Conservation (phyloP, 2,329 filamentous ascomycete genomes). For the Colletotrichum chlorophyti region DNA sequence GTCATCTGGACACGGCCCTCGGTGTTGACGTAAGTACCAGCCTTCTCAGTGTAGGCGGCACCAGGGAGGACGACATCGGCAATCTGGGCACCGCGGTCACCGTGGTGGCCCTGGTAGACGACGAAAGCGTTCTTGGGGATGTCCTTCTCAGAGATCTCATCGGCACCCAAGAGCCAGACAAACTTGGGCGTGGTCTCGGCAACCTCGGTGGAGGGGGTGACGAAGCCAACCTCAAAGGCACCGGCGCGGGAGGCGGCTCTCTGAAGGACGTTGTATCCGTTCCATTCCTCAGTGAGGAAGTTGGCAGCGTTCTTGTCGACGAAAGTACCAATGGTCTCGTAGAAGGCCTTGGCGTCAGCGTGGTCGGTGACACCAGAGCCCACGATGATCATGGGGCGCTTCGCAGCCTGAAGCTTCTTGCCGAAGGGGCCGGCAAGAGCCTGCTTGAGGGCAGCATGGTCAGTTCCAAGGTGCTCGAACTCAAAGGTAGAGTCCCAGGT, state of each 20-base stretch:
- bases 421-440: slow-evolving; percentile 87
- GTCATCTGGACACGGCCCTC: slow-evolving; percentile 96
- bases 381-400: slow-evolving; percentile 96
- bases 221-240: slow-evolving; percentile 96
- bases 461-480: slow-evolving; percentile 86
- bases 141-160: slow-evolving; percentile 84
- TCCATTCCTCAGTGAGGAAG: slow-evolving; percentile 91
- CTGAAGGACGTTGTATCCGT: slow-evolving; percentile 97
- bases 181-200: slow-evolving; percentile 91
- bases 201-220: slow-evolving; percentile 80
- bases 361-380: slow-evolving; percentile 94
- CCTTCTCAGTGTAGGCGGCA: slow-evolving; percentile 96
- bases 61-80: slow-evolving; percentile 94
- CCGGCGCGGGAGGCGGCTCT: slow-evolving; percentile 89
- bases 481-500: slow-evolving; percentile 94
- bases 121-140: slow-evolving; percentile 97
- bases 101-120: slow-evolving; percentile 97
- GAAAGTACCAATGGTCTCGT: slow-evolving; percentile 87
- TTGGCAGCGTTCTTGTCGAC: slow-evolving; percentile 91
- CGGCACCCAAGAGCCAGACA: slow-evolving; percentile 93
- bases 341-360: slow-evolving; percentile 88
- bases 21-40: slow-evolving; percentile 95
- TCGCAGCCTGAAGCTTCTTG: slow-evolving; percentile 86
- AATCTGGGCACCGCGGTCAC: slow-evolving; percentile 89
- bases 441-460: slow-evolving; percentile 81